Evolutionary conservation across 106 monocot genomes (phyloP).

Genomic region (Vanilla planifolia): DNA sequence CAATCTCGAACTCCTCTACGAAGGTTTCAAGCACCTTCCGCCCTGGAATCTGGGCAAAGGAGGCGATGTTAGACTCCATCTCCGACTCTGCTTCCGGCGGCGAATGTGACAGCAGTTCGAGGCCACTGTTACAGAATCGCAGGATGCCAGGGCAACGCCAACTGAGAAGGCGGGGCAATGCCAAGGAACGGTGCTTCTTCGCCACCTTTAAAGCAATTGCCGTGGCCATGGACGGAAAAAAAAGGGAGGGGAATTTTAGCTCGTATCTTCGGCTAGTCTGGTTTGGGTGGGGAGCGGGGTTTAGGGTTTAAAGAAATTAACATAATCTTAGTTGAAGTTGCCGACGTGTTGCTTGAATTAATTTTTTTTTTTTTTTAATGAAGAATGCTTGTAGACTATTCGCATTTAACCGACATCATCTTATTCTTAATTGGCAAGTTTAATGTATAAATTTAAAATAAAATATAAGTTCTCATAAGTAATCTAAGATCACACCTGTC

Average conservation of each 20-base stretch:
- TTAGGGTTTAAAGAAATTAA: background rate
- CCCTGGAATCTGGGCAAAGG: slow-evolving; percentile 7
- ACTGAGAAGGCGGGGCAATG: slow-evolving; percentile 1
- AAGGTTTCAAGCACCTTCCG: slow-evolving; percentile 65
- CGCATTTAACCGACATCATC: too few relatives aligned
- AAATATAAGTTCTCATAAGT: too few relatives aligned
- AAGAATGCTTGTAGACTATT: too few relatives aligned
- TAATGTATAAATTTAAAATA: too few relatives aligned
- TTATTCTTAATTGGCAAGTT: too few relatives aligned
- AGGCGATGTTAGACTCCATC: background rate
- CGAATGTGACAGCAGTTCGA: background rate
- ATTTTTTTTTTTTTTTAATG: too few relatives aligned
- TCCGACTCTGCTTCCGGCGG: background rate
- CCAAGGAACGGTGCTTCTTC: background rate
- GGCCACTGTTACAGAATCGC: background rate
- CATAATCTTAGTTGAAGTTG: too few relatives aligned
- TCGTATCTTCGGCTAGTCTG: background rate
- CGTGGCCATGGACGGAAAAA: background rate
- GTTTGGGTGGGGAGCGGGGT: background rate
- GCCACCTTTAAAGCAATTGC: background rate
- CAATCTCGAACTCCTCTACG: slow-evolving; percentile 86
- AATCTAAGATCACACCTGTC: too few relatives aligned
- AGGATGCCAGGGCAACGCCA: slow-evolving; percentile 6
- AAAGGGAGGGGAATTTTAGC: background rate
- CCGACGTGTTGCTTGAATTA: too few relatives aligned